These are phyloP conservation scores for Entomortierella lignicola DNA, from an alignment of 192 early-diverging fungal species.

Conservation along the genomic window DNA sequence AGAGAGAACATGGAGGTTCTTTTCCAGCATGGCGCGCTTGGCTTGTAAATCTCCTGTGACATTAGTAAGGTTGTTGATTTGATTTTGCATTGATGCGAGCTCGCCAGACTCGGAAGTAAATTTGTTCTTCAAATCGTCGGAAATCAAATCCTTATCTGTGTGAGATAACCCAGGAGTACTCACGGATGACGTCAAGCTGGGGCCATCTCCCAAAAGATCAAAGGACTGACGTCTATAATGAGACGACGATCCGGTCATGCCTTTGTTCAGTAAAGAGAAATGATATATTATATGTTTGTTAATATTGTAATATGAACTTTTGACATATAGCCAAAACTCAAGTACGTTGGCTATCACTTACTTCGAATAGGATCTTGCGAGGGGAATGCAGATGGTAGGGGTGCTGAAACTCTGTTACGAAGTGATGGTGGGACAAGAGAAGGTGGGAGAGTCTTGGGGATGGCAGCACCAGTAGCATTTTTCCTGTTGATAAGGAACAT, in stretches of 20 bases:
- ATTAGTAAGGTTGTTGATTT: constrained; percentile 64
- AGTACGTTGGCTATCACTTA: background rate
- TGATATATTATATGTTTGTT: background rate
- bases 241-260: constrained; percentile 4
- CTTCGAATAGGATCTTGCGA: constrained; percentile 26
- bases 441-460: constrained; percentile 68
- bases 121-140: constrained; percentile 56
- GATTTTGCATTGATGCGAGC: constrained; percentile 67
- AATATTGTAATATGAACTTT: background rate
- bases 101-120: constrained; percentile 71
- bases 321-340: background rate
- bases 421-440: constrained; percentile 69
- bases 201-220: constrained; percentile 49
- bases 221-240: constrained; percentile 41
- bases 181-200: constrained; percentile 4
- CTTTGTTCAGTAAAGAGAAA: background rate
- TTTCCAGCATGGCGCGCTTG: constrained; percentile 66
- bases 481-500: constrained; percentile 81
- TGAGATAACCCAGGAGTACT: background rate
- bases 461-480: constrained; percentile 56
- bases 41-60: constrained; percentile 65
- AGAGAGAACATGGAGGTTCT: constrained; percentile 65
- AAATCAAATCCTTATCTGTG: constrained; percentile 59
- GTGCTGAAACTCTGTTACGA: constrained; percentile 28
- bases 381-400: constrained; percentile 1